Evolutionary conservation across 164 flowering plant species (phyloP).

Genomic region (Brasenia schreberi): DNA sequence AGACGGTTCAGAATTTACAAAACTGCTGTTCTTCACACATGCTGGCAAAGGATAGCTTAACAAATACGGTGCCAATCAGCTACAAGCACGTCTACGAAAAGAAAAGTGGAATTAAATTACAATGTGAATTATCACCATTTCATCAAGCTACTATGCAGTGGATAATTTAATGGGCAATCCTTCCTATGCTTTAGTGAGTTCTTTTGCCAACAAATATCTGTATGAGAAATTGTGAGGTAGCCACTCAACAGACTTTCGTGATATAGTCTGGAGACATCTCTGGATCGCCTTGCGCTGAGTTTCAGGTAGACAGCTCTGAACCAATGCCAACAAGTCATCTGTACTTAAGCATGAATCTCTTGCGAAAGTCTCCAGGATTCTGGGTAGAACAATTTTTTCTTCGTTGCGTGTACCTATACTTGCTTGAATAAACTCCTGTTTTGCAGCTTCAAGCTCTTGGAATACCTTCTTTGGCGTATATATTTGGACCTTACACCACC

Average conservation of each 20-base stretch:
- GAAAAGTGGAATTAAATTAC: too few relatives aligned
- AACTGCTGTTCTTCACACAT: too few relatives aligned
- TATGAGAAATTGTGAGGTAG: slow-evolving; percentile 51
- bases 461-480: slow-evolving; percentile 71
- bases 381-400: slow-evolving; percentile 60
- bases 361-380: slow-evolving; percentile 60
- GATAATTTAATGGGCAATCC: too few relatives aligned
- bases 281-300: slow-evolving; percentile 32
- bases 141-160: too few relatives aligned
- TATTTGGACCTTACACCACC: slow-evolving; percentile 44
- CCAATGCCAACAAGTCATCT: slow-evolving; percentile 44
- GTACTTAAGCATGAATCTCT: slow-evolving; percentile 57
- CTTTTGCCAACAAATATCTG: slow-evolving; percentile 75
- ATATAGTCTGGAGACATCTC: slow-evolving; percentile 34
- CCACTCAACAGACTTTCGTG: slow-evolving; percentile 25
- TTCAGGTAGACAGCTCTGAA: slow-evolving; percentile 58
- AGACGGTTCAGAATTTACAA: too few relatives aligned
- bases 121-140: too few relatives aligned
- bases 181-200: slow-evolving; percentile 26
- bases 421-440: slow-evolving; percentile 75
- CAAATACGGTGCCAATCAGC: too few relatives aligned
- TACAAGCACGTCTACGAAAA: too few relatives aligned
- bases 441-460: slow-evolving; percentile 78
- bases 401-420: slow-evolving; percentile 57
- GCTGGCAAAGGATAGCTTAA: too few relatives aligned